Evolutionary conservation across 1,139 yeast species (phyloP).

Genomic region (Saccharomyces hybrid): DNA sequence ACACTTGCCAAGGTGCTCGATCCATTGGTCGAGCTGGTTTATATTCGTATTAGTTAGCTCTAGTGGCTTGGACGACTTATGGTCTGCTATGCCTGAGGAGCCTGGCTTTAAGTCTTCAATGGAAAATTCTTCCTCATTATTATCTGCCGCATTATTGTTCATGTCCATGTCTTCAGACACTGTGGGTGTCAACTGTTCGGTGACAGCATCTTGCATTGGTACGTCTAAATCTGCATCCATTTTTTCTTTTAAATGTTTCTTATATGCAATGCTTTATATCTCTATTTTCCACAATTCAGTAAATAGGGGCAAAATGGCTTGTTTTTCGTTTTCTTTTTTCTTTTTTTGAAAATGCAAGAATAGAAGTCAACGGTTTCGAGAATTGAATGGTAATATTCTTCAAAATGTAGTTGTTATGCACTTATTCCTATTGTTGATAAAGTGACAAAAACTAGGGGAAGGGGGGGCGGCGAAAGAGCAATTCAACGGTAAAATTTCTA

Average conservation of each 20-base stretch:
- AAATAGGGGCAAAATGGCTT: neutral
- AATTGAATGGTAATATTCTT: neutral
- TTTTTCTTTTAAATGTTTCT: neutral
- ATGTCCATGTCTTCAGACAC: conserved; percentile 26
- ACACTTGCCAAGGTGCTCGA: too few relatives aligned
- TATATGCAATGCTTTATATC: neutral
- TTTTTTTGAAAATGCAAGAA: neutral
- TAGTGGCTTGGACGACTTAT: too few relatives aligned
- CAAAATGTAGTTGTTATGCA: neutral
- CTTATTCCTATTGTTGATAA: neutral
- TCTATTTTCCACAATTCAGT: neutral
- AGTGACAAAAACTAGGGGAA: neutral
- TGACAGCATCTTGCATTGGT: conserved; percentile 64
- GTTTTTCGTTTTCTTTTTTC: neutral
- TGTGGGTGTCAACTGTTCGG: conserved; percentile 37
- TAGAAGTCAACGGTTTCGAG: neutral
- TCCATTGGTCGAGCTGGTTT: too few relatives aligned
- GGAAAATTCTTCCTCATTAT: conserved; percentile 10
- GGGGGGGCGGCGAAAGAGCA: neutral
- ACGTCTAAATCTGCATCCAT: conserved; percentile 64
- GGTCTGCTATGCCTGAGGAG: too few relatives aligned
- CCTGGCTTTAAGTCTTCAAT: conserved; percentile 8
- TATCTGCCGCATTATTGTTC: conserved; percentile 7
- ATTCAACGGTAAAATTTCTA: neutral
- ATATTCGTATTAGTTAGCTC: too few relatives aligned